Percentiles rank a stretch among this genome's conserved stretches.
Conservation (phyloP, 2,329 filamentous ascomycete genomes). For the Alternaria solani region DNA sequence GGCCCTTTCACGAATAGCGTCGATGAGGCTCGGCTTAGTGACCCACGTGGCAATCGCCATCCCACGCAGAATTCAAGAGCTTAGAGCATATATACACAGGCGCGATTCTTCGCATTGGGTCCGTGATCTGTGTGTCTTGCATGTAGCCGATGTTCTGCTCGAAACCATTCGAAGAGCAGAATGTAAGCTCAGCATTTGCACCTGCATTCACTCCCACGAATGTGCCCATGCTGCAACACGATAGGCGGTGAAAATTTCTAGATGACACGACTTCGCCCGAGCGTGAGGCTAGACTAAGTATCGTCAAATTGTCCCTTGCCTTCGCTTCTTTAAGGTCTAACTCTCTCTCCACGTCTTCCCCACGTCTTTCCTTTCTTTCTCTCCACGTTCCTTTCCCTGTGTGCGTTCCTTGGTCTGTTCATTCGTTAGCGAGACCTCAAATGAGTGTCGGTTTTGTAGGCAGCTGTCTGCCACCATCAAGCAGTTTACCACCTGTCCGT, state of each 20-base stretch:
- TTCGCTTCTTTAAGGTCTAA: slow-evolving; percentile 1
- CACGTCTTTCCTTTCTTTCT: slow-evolving; percentile 23
- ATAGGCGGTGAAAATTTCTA: slow-evolving; percentile 46
- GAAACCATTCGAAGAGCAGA: background rate
- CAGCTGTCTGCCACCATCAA: slow-evolving; percentile 44
- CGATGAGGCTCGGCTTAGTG: slow-evolving; percentile 16
- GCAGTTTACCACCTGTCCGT: slow-evolving; percentile 42
- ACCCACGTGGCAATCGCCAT: slow-evolving; percentile 23
- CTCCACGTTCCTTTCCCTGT: slow-evolving; percentile 12
- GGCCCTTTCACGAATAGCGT: slow-evolving; percentile 2
- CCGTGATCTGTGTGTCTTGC: background rate
- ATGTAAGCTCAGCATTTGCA: background rate
- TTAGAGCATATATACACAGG: background rate
- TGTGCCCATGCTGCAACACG: slow-evolving; percentile 32
- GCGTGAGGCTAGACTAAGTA: slow-evolving; percentile 39
- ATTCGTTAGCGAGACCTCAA: slow-evolving; percentile 16
- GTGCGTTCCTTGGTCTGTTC: slow-evolving; percentile 8
- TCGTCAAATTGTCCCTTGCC: slow-evolving; percentile 20
- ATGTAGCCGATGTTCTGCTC: background rate
- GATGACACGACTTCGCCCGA: slow-evolving; percentile 34
- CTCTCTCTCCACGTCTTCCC: slow-evolving; percentile 28
- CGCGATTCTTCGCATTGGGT: background rate
- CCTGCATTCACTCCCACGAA: slow-evolving; percentile 8
- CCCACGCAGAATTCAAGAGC: slow-evolving; percentile 8
- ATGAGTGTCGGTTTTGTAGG: slow-evolving; percentile 38